Evolutionary conservation across 225 moss, liverwort and hornwort genomes (phyloP).

Genomic region (Bryum argenteum): DNA sequence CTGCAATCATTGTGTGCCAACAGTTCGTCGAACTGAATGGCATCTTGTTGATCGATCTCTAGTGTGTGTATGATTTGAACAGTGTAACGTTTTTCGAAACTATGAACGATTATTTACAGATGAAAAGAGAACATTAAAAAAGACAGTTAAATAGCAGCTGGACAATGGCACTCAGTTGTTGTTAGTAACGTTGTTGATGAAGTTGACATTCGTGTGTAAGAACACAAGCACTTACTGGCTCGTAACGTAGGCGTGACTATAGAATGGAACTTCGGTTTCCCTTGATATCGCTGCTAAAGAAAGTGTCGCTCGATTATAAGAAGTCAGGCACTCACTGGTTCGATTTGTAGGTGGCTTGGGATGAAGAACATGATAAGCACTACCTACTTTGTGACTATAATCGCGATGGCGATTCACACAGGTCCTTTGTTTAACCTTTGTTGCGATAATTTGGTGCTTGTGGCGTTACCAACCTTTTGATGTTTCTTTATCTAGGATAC

Average conservation of each 20-base stretch:
- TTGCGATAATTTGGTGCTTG: conserved; percentile 16
- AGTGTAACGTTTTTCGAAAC: neutral
- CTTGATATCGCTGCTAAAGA: neutral
- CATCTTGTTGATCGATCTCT: neutral
- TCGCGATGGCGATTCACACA: conserved; percentile 89
- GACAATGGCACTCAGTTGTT: neutral
- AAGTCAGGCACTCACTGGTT: conserved; percentile 20
- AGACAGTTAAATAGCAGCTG: neutral
- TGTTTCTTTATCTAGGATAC: neutral
- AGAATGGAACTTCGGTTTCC: neutral
- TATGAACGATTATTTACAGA: neutral
- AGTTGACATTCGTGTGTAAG: neutral
- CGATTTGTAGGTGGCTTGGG: conserved; percentile 70
- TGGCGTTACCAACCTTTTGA: neutral
- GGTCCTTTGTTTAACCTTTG: conserved; percentile 39
- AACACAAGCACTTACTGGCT: conserved; percentile 19
- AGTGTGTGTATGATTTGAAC: neutral
- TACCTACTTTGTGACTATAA: conserved; percentile 90
- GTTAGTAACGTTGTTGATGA: neutral
- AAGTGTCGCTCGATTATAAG: neutral
- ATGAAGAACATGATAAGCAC: conserved; percentile 66
- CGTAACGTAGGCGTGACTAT: conserved; percentile 45
- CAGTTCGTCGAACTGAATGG: neutral
- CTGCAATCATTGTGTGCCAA: neutral
- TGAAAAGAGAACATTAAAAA: neutral